Evolutionary conservation across 495 filamentous ascomycete genomes (phyloP), one percentile per base, ranked within the genome.

Genomic region (Aspergillus sparsus): DNA sequence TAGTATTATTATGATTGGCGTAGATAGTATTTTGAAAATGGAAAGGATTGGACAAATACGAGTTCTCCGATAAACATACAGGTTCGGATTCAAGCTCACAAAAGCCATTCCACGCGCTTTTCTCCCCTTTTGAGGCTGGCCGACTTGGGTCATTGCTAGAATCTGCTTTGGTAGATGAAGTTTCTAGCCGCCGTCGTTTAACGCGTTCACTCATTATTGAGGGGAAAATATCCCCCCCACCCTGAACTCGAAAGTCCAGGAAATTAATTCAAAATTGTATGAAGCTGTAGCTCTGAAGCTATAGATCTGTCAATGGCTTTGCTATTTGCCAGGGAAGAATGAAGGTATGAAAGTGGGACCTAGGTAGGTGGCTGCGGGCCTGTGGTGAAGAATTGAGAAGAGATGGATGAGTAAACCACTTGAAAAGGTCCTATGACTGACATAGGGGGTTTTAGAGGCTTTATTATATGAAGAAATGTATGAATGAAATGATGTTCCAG

Each of bases 41-140:
- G 36, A 15, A 8, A 42, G 9, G 27, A 39, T 11, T 45, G 18
- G 16, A 12, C 13, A 18, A 51, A 42, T 27, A 27, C 21, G 3
- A 27, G 21, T 27, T 27, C 21, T 27, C 21, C 21, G 21, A 27
- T 27, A 27, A 45, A 37, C 83, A 69, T 74, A 92, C 92, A 2
- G 94, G 94, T 56, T 98, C 93, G 0, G 91, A 95, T 70, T 96
- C 92, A 39, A 97, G 80, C 67, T 97, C 92, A 47, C 87, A 88
- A 80, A 92, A 98, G 27, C 91, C 92, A 60, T 82, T 82, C 88
- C 88, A 91, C 8, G 50, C 69, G 45, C 64, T 54, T 58, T 77
- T 82, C 37, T 85, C 81, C 6, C 71, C 59, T 7, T 54, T 49
- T 5, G 71, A 80, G 6, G 77, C 78, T 36, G 76, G 67, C 42